These are phyloP conservation scores for Coemansia sp. DNA, from an alignment of 371 early-diverging fungal genomes.

Conservation along the genomic window DNA sequence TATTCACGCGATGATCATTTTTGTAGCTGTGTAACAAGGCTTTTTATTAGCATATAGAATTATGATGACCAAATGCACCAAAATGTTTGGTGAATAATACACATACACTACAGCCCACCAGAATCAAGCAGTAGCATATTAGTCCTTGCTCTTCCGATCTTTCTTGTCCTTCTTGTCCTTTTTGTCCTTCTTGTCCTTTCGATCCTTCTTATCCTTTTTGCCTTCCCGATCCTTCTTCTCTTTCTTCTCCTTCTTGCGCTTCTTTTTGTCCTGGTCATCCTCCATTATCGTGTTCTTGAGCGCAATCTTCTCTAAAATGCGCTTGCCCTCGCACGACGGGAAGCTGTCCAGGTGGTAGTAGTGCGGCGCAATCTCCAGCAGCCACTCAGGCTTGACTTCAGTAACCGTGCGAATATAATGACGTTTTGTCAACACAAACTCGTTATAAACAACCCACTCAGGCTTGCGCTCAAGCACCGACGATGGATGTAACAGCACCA, in stretches of 20 bases:
- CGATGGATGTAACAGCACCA: constrained; percentile 94
- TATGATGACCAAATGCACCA: too few relatives aligned
- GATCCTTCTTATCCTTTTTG: constrained; percentile 43
- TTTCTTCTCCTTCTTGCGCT: constrained; percentile 46
- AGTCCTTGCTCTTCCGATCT: background rate
- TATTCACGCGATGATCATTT: too few relatives aligned
- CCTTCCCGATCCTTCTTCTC: constrained; percentile 38
- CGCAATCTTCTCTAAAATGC: constrained; percentile 65
- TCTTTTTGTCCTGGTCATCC: constrained; percentile 39
- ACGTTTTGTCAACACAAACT: constrained; percentile 94
- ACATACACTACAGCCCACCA: background rate
- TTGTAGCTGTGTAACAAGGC: too few relatives aligned
- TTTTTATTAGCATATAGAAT: too few relatives aligned
- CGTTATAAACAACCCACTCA: constrained; percentile 97
- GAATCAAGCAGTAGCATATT: background rate
- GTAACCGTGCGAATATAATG: constrained; percentile 95
- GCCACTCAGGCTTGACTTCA: constrained; percentile 86
- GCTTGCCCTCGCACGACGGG: constrained; percentile 90
- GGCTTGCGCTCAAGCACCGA: constrained; percentile 84
- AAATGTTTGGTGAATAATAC: too few relatives aligned
- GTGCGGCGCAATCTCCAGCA: constrained; percentile 82
- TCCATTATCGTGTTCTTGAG: constrained; percentile 23
- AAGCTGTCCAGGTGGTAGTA: constrained; percentile 84
- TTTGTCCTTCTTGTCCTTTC: constrained; percentile 38
- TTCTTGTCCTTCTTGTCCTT: background rate